These are phyloP conservation scores for Dictyostelium capitatum DNA, from an alignment of 78 protist genomes.

Conservation along the genomic window DNA sequence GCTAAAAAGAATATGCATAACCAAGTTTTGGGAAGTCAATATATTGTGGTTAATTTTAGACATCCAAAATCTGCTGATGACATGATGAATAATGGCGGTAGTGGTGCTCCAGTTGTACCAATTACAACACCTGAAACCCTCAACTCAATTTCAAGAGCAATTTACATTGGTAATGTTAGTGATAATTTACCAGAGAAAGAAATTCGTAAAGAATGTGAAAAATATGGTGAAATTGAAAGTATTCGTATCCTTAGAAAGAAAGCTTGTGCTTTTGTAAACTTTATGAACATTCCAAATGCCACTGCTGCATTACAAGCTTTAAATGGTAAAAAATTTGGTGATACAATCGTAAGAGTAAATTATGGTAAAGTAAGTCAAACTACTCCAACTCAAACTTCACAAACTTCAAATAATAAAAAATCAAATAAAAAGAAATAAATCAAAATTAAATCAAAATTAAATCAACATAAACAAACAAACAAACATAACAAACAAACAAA, in stretches of 20 bases:
- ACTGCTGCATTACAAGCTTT: slow-evolving; percentile 67
- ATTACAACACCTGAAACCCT: slow-evolving; percentile 77
- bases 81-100: neutral
- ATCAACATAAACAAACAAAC: neutral
- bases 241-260: slow-evolving; percentile 67
- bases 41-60: slow-evolving; percentile 71
- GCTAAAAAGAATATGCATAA: slow-evolving; percentile 68
- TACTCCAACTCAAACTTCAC: neutral
- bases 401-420: neutral
- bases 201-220: slow-evolving; percentile 58
- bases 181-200: slow-evolving; percentile 76
- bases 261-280: slow-evolving; percentile 88
- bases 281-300: slow-evolving; percentile 68
- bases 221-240: slow-evolving; percentile 84
- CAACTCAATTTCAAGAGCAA: slow-evolving; percentile 67
- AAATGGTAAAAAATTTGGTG: slow-evolving; percentile 74
- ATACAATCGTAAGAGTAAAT: slow-evolving; percentile 67
- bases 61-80: slow-evolving; percentile 63
- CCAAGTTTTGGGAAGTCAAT: slow-evolving; percentile 57
- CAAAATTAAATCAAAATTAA: neutral
- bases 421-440: slow-evolving; percentile 10
- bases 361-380: slow-evolving; percentile 60
- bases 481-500: neutral
- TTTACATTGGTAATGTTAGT: slow-evolving; percentile 82
- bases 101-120: neutral